Base-by-base conservation (phyloP, 2,329 filamentous ascomycete species). In the Fusarium lateritium region DNA sequence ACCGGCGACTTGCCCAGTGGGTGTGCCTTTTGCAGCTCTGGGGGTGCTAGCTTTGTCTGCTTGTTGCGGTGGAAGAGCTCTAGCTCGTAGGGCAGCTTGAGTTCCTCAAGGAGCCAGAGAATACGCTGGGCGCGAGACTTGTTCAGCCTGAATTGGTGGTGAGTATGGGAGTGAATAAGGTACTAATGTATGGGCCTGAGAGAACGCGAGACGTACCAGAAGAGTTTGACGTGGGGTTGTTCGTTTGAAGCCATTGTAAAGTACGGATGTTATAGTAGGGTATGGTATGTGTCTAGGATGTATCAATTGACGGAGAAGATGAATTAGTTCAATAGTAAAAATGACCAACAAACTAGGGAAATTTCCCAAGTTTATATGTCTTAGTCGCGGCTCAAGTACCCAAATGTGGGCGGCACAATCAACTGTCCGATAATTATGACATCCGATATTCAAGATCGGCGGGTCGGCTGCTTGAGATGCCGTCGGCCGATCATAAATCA, bases 1-100 rank as follows among this genome's bases (percentile, higher is more conserved):
- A 95, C 82, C 1, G 95, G 95, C 2, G 93, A 94, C 78, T 97
- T 97, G 65, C 95, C 95, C 6, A 98, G 85, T 0, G 93, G 91
- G 75, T 97, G 94, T 38, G 97, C 81, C 67, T 93, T 85, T 75
- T 92, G 90, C 45, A 98, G 86, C 74, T 92, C 91, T 0, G 88
- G 83, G 5, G 93, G 93, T 2, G 94, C 94, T n/a, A 92, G 83
- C 73, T 83, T 86, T 56, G 91, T 86, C 59, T 82, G 75, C 56
- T 80, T 81, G 67, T 84, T 77, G 54, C 94, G 91, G 78, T 93
- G 93, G 85, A 92, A 96, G 55, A 91, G 85, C 75, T 95, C 89
- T 60, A 98, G 81, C 65, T 94, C 88, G 80, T 97, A 97, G 28
- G 91, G 86, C 34, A 97, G 79, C 43, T 91, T 86, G 65, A 96